Conservation (phyloP, 2,329 filamentous ascomycete species). For the Aspergillus tamarii region DNA sequence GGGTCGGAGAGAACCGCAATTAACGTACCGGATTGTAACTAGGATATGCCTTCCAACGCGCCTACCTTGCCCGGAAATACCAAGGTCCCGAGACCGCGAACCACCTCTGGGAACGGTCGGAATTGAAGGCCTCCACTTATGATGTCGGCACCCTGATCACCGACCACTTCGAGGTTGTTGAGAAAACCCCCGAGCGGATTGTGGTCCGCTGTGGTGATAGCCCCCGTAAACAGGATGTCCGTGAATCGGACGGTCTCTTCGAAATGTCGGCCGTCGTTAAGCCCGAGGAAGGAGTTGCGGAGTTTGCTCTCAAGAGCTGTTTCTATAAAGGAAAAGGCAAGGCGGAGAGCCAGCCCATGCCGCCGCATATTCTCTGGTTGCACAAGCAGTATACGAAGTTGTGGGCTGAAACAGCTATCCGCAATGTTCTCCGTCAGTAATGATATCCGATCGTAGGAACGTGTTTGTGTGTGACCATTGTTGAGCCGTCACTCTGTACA, state of each 20-base stretch:
- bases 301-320: constrained; percentile 67
- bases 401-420: constrained; percentile 57
- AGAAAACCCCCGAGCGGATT: constrained; percentile 63
- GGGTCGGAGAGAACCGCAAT: background rate
- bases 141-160: constrained; percentile 66
- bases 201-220: constrained; percentile 69
- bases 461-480: background rate
- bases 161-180: constrained; percentile 73
- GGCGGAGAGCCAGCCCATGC: constrained; percentile 49
- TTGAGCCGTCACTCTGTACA: background rate
- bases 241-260: constrained; percentile 68
- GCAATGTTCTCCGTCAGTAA: constrained; percentile 17
- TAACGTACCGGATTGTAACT: background rate
- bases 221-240: constrained; percentile 59
- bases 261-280: constrained; percentile 66
- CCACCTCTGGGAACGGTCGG: constrained; percentile 64
- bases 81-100: constrained; percentile 57
- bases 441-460: constrained; percentile 14
- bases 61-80: constrained; percentile 63
- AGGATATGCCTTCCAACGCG: constrained; percentile 58
- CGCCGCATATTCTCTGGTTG: constrained; percentile 51
- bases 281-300: constrained; percentile 60
- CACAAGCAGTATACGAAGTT: constrained; percentile 62
- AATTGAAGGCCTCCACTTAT: constrained; percentile 61
- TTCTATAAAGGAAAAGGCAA: constrained; percentile 61